A percentile compares a stretch with the other conserved stretches of the same genome.
Conservation (phyloP, 495 filamentous ascomycete genomes). For the Rusavskia elegans region DNA sequence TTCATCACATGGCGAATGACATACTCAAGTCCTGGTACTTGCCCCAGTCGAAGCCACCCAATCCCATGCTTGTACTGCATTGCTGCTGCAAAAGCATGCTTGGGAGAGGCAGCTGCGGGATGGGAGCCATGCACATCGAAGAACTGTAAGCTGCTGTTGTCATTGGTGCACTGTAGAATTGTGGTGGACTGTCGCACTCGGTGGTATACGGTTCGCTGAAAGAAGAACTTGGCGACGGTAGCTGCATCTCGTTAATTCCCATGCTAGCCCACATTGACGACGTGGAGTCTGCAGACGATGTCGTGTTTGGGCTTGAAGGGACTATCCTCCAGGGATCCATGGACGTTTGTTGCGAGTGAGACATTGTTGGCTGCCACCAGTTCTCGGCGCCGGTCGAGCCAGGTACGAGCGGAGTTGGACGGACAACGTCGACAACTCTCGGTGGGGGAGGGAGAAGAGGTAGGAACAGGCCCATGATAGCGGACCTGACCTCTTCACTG, state of each 20-base stretch:
- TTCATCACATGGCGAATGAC: conserved; percentile 33
- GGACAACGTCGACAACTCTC: conserved; percentile 79
- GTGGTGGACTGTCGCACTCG: conserved; percentile 47
- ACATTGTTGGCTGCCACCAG: conserved; percentile 55
- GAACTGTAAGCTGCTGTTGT: conserved; percentile 33
- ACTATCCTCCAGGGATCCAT: conserved; percentile 90
- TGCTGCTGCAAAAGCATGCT: conserved; percentile 73
- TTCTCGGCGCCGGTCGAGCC: conserved; percentile 63
- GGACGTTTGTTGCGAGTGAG: conserved; percentile 44
- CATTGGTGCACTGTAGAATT: conserved; percentile 53
- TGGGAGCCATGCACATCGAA: conserved; percentile 38
- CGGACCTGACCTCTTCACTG: conserved; percentile 85
- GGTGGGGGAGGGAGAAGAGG: conserved; percentile 87
- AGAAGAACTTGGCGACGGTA: conserved; percentile 57
- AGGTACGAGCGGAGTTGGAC: conserved; percentile 68
- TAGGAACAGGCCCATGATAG: conserved; percentile 71
- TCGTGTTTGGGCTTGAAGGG: conserved; percentile 67
- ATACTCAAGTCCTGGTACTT: conserved; percentile 39
- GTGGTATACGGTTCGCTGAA: conserved; percentile 69
- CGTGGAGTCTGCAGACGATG: conserved; percentile 52
- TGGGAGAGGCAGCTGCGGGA: conserved; percentile 69
- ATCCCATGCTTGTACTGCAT: conserved; percentile 57
- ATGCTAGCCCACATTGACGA: conserved; percentile 70
- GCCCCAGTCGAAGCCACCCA: conserved; percentile 67
- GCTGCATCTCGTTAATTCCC: conserved; percentile 48